phyloP scores from a whole-genome alignment of 306 rosid genomes.

The Acmispon strigosus region DNA sequence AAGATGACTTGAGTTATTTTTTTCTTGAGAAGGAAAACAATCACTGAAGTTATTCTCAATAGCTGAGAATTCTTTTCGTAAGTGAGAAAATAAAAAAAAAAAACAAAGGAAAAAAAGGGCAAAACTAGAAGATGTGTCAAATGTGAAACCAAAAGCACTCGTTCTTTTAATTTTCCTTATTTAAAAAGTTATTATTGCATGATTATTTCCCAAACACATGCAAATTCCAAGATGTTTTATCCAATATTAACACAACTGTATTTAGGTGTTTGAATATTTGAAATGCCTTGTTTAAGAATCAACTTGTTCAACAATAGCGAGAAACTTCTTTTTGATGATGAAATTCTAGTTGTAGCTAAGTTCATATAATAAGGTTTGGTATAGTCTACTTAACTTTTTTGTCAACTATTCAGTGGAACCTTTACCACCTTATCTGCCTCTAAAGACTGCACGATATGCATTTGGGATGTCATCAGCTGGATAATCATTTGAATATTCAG shows the following conservation, averaged over 20 bases:
- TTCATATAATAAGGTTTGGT: background rate
- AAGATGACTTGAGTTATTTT: background rate
- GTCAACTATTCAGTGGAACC: conserved; percentile 45
- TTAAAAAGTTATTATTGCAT: background rate
- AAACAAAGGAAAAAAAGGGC: too few species aligned
- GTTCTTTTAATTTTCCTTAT: background rate
- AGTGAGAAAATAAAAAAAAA: too few species aligned
- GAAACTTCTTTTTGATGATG: background rate
- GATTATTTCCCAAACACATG: background rate
- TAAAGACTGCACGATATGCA: conserved; percentile 54
- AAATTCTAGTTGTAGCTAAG: background rate
- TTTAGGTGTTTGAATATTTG: background rate
- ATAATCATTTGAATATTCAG: conserved; percentile 32
- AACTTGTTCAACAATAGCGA: background rate
- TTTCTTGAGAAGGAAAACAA: background rate
- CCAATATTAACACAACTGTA: background rate
- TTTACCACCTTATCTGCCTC: conserved; percentile 67
- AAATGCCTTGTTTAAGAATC: background rate
- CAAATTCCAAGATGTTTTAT: background rate
- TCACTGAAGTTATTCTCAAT: background rate
- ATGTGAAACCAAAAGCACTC: background rate
- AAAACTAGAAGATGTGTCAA: background rate
- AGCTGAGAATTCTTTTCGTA: background rate
- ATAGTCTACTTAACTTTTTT: background rate
- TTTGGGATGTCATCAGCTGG: conserved; percentile 45